Evolutionary conservation across 2,329 filamentous ascomycete genomes (phyloP), one percentile per base, ranked within the genome.

Genomic region (Penicillium olsonii): DNA sequence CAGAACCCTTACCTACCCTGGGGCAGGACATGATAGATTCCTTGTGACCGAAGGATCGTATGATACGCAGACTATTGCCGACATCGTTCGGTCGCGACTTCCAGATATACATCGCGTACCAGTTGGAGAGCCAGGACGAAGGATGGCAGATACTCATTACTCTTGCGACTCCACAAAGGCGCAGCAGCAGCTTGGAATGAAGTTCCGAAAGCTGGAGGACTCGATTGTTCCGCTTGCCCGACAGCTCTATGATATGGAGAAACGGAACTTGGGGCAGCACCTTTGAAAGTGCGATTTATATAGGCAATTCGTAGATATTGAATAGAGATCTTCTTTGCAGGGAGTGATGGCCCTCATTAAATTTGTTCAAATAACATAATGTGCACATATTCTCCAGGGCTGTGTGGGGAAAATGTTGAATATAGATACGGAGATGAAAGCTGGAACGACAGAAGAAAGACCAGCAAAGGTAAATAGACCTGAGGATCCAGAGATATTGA

Each of bases 161-260:
- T 41, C 80, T 56, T 63, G 81, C 69, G 62, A 83, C 78, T 52
- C 78, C 12, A 80, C 68, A 1, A 78, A 75, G 40, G 72, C 65
- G 26, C 70, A 67, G 7, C 74, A 69, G 9, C 76, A 67, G 46
- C 75, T 69, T n/a, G 79, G 68, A 2, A 78, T 62, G 5, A 78
- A 67, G 22, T 65, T 59, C 45, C 55, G 54, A 42, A 29, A 26
- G 24, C 41, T 64, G 34, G 43, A 56, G 24, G 56, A 62, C 18
- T 58, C 55, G 5, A 48, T 64, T 27, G 38, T 53, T 15, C 56
- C 56, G 5, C 39, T 64, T 33, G 55, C 61, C 12, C 34, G 42
- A 26, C 62, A 64, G 47, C 37, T 61, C 5, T 60, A 62, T 45
- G 55, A 29, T 0, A 47, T 61, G 56, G 53, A 55, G n/a, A 37